A percentile compares a stretch with the other conserved stretches of the same genome.
Conservation (phyloP, 2,329 filamentous ascomycete genomes). For the Sclerotiophoma versabilis region DNA sequence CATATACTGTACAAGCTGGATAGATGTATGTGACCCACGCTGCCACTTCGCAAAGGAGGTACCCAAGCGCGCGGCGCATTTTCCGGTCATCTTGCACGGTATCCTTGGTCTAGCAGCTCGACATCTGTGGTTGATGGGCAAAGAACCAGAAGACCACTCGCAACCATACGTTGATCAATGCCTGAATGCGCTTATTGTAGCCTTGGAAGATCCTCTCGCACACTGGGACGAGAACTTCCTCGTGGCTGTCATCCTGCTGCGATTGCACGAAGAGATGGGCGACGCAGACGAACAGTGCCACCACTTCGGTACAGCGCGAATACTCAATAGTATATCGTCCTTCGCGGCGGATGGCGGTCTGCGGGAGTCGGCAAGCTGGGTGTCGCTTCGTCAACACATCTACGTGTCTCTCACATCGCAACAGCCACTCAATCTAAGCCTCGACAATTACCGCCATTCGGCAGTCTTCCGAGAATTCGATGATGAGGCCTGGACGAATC, state of each 20-base stretch:
- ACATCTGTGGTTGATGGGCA: slow-evolving; percentile 52
- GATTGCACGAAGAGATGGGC: slow-evolving; percentile 58
- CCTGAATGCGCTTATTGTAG: slow-evolving; percentile 56
- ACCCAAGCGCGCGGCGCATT: slow-evolving; percentile 55
- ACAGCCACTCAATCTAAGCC: slow-evolving; percentile 39
- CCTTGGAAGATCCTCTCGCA: slow-evolving; percentile 52
- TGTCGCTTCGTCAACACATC: slow-evolving; percentile 52
- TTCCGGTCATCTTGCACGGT: slow-evolving; percentile 57
- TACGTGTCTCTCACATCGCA: slow-evolving; percentile 50
- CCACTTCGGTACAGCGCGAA: slow-evolving; percentile 49
- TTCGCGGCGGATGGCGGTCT: slow-evolving; percentile 50
- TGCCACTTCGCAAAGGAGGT: slow-evolving; percentile 55
- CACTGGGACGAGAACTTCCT: slow-evolving; percentile 57
- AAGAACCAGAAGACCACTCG: slow-evolving; percentile 52
- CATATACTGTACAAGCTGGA: slow-evolving; percentile 38
- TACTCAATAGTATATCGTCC: slow-evolving; percentile 49
- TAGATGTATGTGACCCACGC: slow-evolving; percentile 37
- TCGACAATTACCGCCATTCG: slow-evolving; percentile 41
- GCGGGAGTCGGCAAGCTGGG: slow-evolving; percentile 52
- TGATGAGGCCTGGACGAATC: slow-evolving; percentile 43
- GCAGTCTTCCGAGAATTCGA: slow-evolving; percentile 40
- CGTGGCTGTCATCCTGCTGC: slow-evolving; percentile 58
- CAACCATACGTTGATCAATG: slow-evolving; percentile 56
- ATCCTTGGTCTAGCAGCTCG: slow-evolving; percentile 57
- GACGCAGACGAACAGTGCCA: slow-evolving; percentile 50